Conservation (phyloP, 2,329 filamentous ascomycete species). For the Microthyrium microscopicum region DNA sequence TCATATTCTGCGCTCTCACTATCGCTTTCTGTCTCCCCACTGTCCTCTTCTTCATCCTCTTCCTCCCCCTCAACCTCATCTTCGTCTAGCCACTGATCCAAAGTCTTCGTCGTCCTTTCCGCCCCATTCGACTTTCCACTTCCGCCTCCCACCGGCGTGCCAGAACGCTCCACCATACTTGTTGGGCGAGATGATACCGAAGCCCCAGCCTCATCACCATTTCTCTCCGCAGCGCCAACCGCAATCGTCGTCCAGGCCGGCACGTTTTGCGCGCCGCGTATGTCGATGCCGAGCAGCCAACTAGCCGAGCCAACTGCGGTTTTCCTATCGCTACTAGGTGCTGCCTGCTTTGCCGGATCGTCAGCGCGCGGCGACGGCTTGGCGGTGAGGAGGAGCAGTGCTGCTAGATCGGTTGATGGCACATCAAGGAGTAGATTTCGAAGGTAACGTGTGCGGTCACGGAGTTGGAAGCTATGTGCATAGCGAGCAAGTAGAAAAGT, state of each 20-base stretch:
- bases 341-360: too few species aligned
- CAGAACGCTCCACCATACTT: slow-evolving; percentile 18
- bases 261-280: slow-evolving; percentile 54
- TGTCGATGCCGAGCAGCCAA: too few species aligned
- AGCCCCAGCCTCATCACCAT: slow-evolving; percentile 44
- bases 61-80: slow-evolving; percentile 41
- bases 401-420: slow-evolving; percentile 61
- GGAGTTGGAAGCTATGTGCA: slow-evolving; percentile 86
- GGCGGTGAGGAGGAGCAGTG: slow-evolving; percentile 75
- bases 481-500: slow-evolving; percentile 74
- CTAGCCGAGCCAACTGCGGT: too few species aligned
- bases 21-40: slow-evolving; percentile 29
- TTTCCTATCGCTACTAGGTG: too few species aligned
- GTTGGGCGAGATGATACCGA: too few species aligned
- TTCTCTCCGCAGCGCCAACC: slow-evolving; percentile 43
- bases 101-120: slow-evolving; percentile 52
- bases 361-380: slow-evolving; percentile 86
- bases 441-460: slow-evolving; percentile 80
- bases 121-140: slow-evolving; percentile 30
- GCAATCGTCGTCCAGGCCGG: slow-evolving; percentile 18
- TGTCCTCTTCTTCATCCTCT: slow-evolving; percentile 30
- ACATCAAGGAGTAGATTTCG: slow-evolving; percentile 67
- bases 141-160: slow-evolving; percentile 13
- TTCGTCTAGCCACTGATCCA: slow-evolving; percentile 55
- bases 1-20: slow-evolving; percentile 29